A percentile compares a stretch with the other conserved stretches of the same genome.
Evolutionary conservation across 805 yeast genomes (phyloP).

Genomic region (Metschnikowia orientalis): DNA sequence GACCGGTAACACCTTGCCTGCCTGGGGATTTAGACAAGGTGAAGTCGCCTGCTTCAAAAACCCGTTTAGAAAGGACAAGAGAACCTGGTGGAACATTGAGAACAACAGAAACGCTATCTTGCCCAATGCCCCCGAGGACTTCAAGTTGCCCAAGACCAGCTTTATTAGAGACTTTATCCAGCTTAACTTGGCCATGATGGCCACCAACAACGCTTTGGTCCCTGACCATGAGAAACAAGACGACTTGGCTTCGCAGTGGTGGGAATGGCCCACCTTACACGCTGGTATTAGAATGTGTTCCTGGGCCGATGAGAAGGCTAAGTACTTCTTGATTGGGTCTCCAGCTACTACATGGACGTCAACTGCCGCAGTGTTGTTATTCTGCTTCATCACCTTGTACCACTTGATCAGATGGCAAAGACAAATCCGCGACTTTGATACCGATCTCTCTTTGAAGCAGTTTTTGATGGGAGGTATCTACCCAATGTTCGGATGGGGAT

Average conservation of each 20-base stretch:
- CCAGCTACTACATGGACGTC: conserved; percentile 74
- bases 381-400: conserved; percentile 43
- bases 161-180: conserved; percentile 69
- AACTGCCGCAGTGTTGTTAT: conserved; percentile 51
- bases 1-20: conserved; percentile 76
- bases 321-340: conserved; percentile 65
- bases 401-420: conserved; percentile 63
- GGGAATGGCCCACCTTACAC: conserved; percentile 77
- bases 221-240: conserved; percentile 77
- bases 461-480: conserved; percentile 71
- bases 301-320: conserved; percentile 54
- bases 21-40: conserved; percentile 98
- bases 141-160: conserved; percentile 53
- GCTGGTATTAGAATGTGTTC: conserved; percentile 74
- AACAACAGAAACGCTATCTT: conserved; percentile 56
- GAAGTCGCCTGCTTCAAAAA: conserved; percentile 79
- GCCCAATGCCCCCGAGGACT: conserved; percentile 57
- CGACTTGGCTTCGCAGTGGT: conserved; percentile 64
- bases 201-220: conserved; percentile 75
- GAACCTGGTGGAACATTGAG: conserved; percentile 89
- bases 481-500: conserved; percentile 87
- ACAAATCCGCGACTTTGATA: conserved; percentile 52
- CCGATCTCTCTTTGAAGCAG: conserved; percentile 42
- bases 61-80: conserved; percentile 69
- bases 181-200: conserved; percentile 81